These are phyloP conservation scores for Penicillium sp. DNA, from an alignment of 2,329 filamentous ascomycete genomes.

Conservation along the genomic window DNA sequence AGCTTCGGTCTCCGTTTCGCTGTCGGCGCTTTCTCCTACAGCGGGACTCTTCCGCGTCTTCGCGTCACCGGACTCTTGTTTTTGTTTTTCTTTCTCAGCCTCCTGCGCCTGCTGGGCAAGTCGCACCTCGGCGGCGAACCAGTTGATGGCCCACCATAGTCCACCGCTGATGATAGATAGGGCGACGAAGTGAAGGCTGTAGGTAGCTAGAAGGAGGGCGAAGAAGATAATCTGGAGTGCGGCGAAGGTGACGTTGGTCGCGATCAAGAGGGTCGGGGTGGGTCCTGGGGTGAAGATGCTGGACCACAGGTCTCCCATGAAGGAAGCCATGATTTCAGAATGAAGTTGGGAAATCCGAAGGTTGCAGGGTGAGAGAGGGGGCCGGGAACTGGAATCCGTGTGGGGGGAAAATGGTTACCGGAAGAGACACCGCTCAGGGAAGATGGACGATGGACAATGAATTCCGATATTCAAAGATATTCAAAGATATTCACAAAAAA, in stretches of 20 bases:
- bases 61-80: slow-evolving; percentile 34
- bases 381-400: slow-evolving; percentile 21
- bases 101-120: slow-evolving; percentile 44
- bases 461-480: not conserved
- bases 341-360: slow-evolving; percentile 11
- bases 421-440: not conserved
- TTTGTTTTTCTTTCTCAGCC: slow-evolving; percentile 37
- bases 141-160: slow-evolving; percentile 92
- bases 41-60: slow-evolving; percentile 25
- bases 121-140: slow-evolving; percentile 68
- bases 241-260: slow-evolving; percentile 83
- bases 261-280: slow-evolving; percentile 75
- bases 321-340: slow-evolving; percentile 37
- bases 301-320: slow-evolving; percentile 71
- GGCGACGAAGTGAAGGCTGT: slow-evolving; percentile 79
- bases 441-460: slow-evolving; percentile 1
- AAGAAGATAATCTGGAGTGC: slow-evolving; percentile 72
- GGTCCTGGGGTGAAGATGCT: slow-evolving; percentile 89
- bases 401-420: slow-evolving; percentile 4
- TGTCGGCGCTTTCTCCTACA: slow-evolving; percentile 30
- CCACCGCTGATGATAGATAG: slow-evolving; percentile 70
- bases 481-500: too few relatives aligned
- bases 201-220: slow-evolving; percentile 66
- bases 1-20: slow-evolving; percentile 39
- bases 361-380: slow-evolving; percentile 8